Percentiles rank a stretch among this genome's conserved stretches.
phyloP scores from a whole-genome alignment of 495 filamentous ascomycete species.

The Articulospora tetracladia region DNA sequence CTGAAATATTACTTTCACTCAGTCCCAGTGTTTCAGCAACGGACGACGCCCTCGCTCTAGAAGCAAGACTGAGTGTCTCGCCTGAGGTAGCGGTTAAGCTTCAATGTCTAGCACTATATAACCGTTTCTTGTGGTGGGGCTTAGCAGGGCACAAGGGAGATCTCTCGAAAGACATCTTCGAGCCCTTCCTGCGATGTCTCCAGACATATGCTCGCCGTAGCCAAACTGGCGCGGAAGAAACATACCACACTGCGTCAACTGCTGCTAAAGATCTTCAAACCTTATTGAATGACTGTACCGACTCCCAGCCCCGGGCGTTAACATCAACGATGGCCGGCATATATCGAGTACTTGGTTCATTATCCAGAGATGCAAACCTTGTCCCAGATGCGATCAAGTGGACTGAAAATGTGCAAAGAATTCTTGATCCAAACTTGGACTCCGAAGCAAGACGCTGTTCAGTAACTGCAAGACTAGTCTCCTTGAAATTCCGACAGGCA shows the following conservation, averaged over 20 bases:
- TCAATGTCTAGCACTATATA: constrained; percentile 63
- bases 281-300: constrained; percentile 6
- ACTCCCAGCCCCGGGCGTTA: constrained; percentile 3
- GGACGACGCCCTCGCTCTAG: constrained; percentile 44
- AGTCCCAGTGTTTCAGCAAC: constrained; percentile 51
- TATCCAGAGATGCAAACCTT: constrained; percentile 42
- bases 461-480: constrained; percentile 38
- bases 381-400: constrained; percentile 44
- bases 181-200: constrained; percentile 65
- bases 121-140: constrained; percentile 67
- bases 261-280: constrained; percentile 11
- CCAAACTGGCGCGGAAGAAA: constrained; percentile 10
- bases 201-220: constrained; percentile 53
- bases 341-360: constrained; percentile 27
- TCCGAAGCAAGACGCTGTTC: constrained; percentile 40
- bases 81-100: constrained; percentile 58
- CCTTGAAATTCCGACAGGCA: constrained; percentile 37
- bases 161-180: constrained; percentile 61
- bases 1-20: constrained; percentile 63
- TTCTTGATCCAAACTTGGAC: constrained; percentile 28
- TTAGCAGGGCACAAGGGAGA: constrained; percentile 66
- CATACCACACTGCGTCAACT: constrained; percentile 7
- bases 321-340: constrained; percentile 14
- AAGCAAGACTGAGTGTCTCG: constrained; percentile 48
- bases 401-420: constrained; percentile 35